Percentiles rank a stretch among this genome's conserved stretches.
phyloP scores from a whole-genome alignment of 2,329 filamentous ascomycete genomes.

The Colletotrichum magnum region DNA sequence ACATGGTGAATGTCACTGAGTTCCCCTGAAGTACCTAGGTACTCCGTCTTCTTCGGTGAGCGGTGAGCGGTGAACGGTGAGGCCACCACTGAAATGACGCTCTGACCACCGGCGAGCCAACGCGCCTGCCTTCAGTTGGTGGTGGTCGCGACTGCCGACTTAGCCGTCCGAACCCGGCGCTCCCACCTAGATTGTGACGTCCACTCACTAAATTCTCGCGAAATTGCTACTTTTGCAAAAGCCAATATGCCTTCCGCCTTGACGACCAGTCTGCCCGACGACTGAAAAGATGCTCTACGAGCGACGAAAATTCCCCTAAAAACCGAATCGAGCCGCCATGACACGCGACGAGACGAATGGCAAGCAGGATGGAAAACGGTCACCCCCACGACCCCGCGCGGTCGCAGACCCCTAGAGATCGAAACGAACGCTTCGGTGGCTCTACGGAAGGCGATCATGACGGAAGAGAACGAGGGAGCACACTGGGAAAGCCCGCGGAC shows the following conservation, averaged over 20 bases:
- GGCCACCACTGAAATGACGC: constrained; percentile 4
- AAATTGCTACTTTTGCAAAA: neutral
- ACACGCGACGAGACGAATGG: neutral
- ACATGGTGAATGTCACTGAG: constrained; percentile 17
- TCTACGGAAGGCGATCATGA: neutral
- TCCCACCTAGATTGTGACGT: constrained; percentile 16
- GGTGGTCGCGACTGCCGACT: constrained; percentile 1
- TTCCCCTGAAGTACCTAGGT: neutral
- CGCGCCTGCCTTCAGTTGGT: neutral
- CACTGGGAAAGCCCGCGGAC: constrained; percentile 42
- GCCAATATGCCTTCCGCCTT: neutral
- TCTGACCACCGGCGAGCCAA: neutral
- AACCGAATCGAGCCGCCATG: constrained; percentile 4
- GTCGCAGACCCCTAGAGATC: neutral
- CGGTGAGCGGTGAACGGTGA: no score
- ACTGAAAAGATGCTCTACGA: neutral
- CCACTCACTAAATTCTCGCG: constrained; percentile 13
- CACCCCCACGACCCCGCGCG: neutral
- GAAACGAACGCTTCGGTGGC: neutral
- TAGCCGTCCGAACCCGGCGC: constrained; percentile 16
- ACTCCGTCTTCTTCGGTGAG: constrained; percentile 34
- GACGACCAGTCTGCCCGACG: neutral
- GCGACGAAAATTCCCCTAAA: neutral
- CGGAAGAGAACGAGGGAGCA: constrained; percentile 1
- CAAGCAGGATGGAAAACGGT: constrained; percentile 28